Evolutionary conservation across 2,329 filamentous ascomycete species (phyloP), one percentile per base, ranked within the genome.

Genomic region (Penicillium sp.): DNA sequence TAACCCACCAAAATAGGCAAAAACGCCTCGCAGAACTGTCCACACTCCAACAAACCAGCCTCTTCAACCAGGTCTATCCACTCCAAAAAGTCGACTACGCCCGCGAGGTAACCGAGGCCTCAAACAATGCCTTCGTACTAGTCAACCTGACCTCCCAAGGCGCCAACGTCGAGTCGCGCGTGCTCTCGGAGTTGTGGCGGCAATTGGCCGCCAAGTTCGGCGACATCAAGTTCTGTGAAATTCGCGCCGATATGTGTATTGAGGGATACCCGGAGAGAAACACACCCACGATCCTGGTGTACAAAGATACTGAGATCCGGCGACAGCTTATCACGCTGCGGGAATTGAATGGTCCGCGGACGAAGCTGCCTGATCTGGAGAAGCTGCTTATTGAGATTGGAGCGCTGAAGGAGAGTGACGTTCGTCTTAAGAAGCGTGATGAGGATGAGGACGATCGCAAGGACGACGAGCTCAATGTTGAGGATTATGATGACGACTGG

Each of bases 161-260:
- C 40, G 86, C 81, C 42, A 96, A 96, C 62, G 78, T 85, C 27
- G 90, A 97, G 70, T 95, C 89, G 3, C 80, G 86, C 49, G 76
- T 96, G 3, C 71, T 97, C 58, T 83, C 84, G 0, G 86, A 95
- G 63, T 75, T 96, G 16, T 98, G 91, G 90, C 78, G 85, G 28
- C 82, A 89, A 62, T 78, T 93, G 32, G 91, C 93, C 0, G 73
- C 71, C 49, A 89, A 91, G 62, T 98, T 89, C 63, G 89, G 89
- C 16, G 91, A 98, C 55, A 76, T 98, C 68, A 98, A 98, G 72
- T 98, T 98, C 70, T 97, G 91, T 68, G 88, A 97, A 72, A 97
- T 98, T 58, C 81, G 85, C 58, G 93, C 85, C 6, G 84, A 89
- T 63, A 82, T 96, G 72, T 95, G 93, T 47, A 96, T 98, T 58